Evolutionary conservation across 1,284 basidiomycete genomes (phyloP), one percentile per base, ranked within the genome.

Genomic region (Cerioporus squamosus): DNA sequence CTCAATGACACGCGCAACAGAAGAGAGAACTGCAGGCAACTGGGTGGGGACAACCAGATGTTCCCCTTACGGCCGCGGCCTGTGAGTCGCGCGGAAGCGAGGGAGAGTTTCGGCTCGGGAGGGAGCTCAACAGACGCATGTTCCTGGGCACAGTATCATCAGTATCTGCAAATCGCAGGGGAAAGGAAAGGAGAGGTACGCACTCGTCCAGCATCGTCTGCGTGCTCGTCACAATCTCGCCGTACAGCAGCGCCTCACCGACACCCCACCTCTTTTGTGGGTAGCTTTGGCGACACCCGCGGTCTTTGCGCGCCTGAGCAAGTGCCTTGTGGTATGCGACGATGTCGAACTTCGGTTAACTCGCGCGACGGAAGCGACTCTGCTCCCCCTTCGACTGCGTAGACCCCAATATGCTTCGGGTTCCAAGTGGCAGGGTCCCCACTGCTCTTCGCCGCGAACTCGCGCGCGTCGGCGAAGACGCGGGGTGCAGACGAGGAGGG

Each of bases 131-230:
- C 5, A 98, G 76, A 12, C 78, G 79, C 1, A 87, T 87, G 70
- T 98, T 98, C 68, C 95, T 97, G 39, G 0, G 3, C 8, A 17
- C 14, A 4, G 33, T 14, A 15, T 7, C 2, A 29, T 18, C 50
- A 31, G 47, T 62, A 18, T 33, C 12, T 45, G 43, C 45, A 55
- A 33, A 57, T 46, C 42, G 45, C 39, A 14, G 18, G 36, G 2
- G 18, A 3, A 15, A 36, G 4, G 22, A 3, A 38, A 8, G 3
- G 24, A 20, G 2, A 18, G 48, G 17, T 8, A 77, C 89, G 75
- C 62, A 94, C 95, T 88, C 91, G 70, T 98, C 95, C 1, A 98
- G 81, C 85, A 98, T 85, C 0, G 95, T 97, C 74, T 99, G 97
- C 0, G 97, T 99, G 65, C 93, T 96, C 0, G 94, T 95, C 6